Conservation (phyloP, 2,329 filamentous ascomycete genomes). For the Periglandula ipomoeae region DNA sequence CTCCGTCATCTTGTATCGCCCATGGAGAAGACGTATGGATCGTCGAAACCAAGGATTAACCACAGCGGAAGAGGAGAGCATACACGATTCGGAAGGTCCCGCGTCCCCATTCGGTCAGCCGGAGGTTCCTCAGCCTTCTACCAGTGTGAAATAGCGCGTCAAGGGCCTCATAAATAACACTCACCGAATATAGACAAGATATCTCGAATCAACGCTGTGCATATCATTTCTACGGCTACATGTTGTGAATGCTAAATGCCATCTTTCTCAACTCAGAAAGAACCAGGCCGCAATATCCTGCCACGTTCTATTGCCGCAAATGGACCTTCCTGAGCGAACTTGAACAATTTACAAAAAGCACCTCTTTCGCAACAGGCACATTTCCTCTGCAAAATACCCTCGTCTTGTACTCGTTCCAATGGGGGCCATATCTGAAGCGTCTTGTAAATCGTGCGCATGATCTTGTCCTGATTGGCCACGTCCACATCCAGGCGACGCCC, state of each 20-base stretch:
- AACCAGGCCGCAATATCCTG: not conserved
- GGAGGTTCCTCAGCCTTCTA: not conserved
- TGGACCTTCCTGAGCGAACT: not conserved
- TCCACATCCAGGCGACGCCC: constrained; percentile 5
- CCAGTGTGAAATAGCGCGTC: not conserved
- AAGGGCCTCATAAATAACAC: too few relatives aligned
- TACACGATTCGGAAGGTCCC: not conserved
- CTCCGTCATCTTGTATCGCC: constrained; percentile 66
- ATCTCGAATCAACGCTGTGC: not conserved
- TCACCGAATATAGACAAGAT: not conserved
- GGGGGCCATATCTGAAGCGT: constrained; percentile 8
- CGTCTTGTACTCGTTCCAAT: constrained; percentile 4
- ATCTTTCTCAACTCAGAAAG: not conserved
- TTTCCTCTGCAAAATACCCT: constrained; percentile 7
- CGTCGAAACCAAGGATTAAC: constrained; percentile 12
- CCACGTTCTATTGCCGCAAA: not conserved
- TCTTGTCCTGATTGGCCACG: not conserved
- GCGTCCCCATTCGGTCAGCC: not conserved
- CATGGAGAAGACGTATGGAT: constrained; percentile 56
- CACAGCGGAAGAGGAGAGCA: not conserved
- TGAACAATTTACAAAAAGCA: constrained; percentile 9
- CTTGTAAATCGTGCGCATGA: not conserved
- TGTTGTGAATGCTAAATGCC: not conserved
- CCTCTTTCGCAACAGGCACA: constrained; percentile 10
- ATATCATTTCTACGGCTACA: not conserved